These are phyloP conservation scores for Saccharum spontaneum DNA, from an alignment of 176 grass and related monocot genomes.

Conservation along the genomic window DNA sequence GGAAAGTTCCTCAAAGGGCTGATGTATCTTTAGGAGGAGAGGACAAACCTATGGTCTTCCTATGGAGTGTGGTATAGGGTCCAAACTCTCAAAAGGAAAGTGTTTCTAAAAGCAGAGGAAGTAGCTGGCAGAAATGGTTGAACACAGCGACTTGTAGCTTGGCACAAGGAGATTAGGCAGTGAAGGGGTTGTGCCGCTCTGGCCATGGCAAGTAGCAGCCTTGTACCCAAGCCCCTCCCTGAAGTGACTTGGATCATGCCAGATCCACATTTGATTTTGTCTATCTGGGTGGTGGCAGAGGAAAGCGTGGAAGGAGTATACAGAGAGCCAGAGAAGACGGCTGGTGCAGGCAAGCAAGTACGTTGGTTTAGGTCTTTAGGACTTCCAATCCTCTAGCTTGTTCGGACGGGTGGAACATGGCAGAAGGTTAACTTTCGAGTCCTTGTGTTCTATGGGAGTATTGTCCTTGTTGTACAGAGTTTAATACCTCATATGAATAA, in stretches of 20 bases:
- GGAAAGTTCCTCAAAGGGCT: not conserved
- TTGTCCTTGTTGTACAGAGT: not conserved
- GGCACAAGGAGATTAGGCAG: not conserved
- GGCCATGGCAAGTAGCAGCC: not conserved
- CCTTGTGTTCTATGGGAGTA: not conserved
- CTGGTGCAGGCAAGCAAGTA: not conserved
- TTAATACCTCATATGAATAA: not conserved
- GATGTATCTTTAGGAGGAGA: not conserved
- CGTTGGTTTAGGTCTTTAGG: not conserved
- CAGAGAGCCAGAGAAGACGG: not conserved
- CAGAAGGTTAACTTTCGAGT: not conserved
- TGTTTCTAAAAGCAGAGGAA: not conserved
- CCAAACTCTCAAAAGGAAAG: not conserved
- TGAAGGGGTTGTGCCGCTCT: not conserved
- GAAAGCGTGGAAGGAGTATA: not conserved
- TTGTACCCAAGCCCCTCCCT: not conserved
- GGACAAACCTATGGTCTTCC: not conserved
- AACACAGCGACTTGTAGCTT: not conserved
- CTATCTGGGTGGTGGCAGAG: not conserved
- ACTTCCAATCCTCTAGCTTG: not conserved
- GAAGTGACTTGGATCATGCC: not conserved
- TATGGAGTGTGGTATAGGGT: not conserved
- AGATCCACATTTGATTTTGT: not conserved
- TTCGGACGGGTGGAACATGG: not conserved
- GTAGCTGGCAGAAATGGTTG: not conserved